Conservation (phyloP, 2,329 filamentous ascomycete species). For the Fusarium dlaminii region DNA sequence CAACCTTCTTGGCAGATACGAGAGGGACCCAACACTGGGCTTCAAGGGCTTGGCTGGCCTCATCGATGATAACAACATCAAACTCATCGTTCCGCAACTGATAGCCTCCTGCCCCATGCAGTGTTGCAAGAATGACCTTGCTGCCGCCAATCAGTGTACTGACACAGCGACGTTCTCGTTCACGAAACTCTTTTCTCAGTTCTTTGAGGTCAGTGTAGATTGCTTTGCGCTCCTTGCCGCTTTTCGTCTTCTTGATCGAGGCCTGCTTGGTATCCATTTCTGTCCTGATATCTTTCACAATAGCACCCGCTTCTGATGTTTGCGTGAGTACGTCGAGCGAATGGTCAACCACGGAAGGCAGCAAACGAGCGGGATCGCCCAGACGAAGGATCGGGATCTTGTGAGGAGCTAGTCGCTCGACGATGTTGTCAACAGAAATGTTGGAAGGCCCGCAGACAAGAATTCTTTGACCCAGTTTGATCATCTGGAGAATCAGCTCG, state of each 20-base stretch:
- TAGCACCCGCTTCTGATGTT: conserved; percentile 87
- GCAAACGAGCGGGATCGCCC: conserved; percentile 88
- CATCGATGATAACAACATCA: conserved; percentile 94
- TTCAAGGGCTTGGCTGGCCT: conserved; percentile 94
- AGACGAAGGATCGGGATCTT: conserved; percentile 89
- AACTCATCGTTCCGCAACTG: conserved; percentile 84
- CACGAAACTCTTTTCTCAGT: conserved; percentile 86
- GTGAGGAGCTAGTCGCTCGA: conserved; percentile 86
- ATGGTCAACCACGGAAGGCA: conserved; percentile 88
- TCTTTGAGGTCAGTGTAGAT: conserved; percentile 89
- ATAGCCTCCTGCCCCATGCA: conserved; percentile 89
- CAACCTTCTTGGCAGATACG: conserved; percentile 80
- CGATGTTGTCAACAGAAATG: conserved; percentile 97
- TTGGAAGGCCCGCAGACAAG: conserved; percentile 98
- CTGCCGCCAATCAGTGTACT: conserved; percentile 77
- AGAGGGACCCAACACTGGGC: conserved; percentile 97
- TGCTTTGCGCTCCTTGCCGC: conserved; percentile 78
- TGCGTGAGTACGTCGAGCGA: conserved; percentile 91
- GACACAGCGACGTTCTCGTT: conserved; percentile 85
- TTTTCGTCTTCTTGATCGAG: conserved; percentile 86
- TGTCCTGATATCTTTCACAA: conserved; percentile 87
- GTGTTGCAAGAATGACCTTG: conserved; percentile 88
- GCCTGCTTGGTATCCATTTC: conserved; percentile 95
- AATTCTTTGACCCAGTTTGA: conserved; percentile 76
- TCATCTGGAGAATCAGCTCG: conserved; percentile 91